Evolutionary conservation across 768 basidiomycete genomes (phyloP), one percentile per base, ranked within the genome.

Genomic region (Lactarius sanguifluus): DNA sequence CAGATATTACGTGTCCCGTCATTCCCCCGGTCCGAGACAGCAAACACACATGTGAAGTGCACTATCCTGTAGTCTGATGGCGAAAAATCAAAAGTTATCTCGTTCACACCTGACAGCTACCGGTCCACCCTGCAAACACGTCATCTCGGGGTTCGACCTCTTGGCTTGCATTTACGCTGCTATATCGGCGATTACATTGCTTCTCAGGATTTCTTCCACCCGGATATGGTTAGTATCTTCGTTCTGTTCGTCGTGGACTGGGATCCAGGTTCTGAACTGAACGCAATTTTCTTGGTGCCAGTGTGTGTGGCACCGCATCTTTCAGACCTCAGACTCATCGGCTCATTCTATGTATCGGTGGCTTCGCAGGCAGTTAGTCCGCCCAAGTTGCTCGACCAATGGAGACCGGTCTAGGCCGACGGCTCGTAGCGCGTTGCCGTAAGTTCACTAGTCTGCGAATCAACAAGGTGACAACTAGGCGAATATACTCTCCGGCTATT

Each of bases 201-300:
- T 1, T 73, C 77, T 60, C 86, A 89, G 70, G 85, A 87, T 71
- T 82, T 85, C 63, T 83, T 82, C 67, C 83, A 84, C 69, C 80
- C 86, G 2, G 82, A 84, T 65, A 85, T 82, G 40, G 45, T 12
- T 23, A 69, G 32, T 50, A 4, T 18, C 56, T n/a, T n/a, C 30
- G 13, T 36, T 15, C 60, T 28, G 2, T 0, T 41, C 20, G 16
- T 20, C 3, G 30, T 43, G 23, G 20, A 57, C 25, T 32, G 36
- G 16, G 63, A 73, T 74, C 23, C 18, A 20, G n/a, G 4, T n/a
- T n/a, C 57, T 79, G 81, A 85, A 45, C 75, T n/a, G 43, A 45
- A 45, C 43, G 20, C n/a, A 23, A 50, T 84, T 45, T 73, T 77
- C n/a, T 73, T 78, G 9, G 75, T 83, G 9, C 63, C 83, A 45